Conservation (phyloP, 2,329 filamentous ascomycete species). For the Shiraia sp. region DNA sequence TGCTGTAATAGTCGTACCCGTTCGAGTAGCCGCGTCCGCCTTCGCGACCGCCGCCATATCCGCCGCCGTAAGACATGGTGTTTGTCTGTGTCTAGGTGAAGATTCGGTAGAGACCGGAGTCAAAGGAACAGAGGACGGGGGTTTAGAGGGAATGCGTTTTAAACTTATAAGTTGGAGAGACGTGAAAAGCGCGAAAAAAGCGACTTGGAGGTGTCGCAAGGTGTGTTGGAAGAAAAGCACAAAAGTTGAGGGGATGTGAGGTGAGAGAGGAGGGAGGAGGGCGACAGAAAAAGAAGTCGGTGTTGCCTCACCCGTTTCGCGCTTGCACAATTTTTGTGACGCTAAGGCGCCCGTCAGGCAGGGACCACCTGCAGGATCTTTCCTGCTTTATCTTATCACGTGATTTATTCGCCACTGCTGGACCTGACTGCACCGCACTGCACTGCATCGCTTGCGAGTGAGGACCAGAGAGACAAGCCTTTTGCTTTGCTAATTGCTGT, state of each 20-base stretch:
- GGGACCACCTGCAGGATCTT: slow-evolving; percentile 14
- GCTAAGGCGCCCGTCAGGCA: slow-evolving; percentile 22
- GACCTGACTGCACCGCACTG: neutral
- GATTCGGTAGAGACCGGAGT: slow-evolving; percentile 40
- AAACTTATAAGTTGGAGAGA: slow-evolving; percentile 14
- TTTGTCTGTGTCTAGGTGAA: slow-evolving; percentile 4
- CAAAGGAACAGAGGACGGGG: slow-evolving; percentile 21
- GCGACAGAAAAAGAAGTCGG: slow-evolving; percentile 25
- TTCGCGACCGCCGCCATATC: slow-evolving; percentile 49
- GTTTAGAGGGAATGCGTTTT: slow-evolving; percentile 25
- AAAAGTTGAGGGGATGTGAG: slow-evolving; percentile 19
- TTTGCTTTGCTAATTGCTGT: too few relatives aligned
- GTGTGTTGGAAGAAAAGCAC: slow-evolving; percentile 21
- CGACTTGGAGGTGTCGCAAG: slow-evolving; percentile 31
- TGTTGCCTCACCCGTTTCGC: slow-evolving; percentile 26
- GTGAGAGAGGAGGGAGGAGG: slow-evolving; percentile 20
- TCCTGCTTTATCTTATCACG: slow-evolving; percentile 8
- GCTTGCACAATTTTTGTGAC: slow-evolving; percentile 26
- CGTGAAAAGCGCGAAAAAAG: slow-evolving; percentile 22
- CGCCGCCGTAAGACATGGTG: slow-evolving; percentile 71
- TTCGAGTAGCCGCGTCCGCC: slow-evolving; percentile 58
- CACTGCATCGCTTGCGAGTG: neutral
- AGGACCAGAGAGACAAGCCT: too few relatives aligned
- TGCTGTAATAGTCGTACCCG: slow-evolving; percentile 53
- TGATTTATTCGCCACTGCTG: neutral